These are phyloP conservation scores for Rauvolfia tetraphylla DNA, from an alignment of 257 asterid genomes.

Conservation along the genomic window DNA sequence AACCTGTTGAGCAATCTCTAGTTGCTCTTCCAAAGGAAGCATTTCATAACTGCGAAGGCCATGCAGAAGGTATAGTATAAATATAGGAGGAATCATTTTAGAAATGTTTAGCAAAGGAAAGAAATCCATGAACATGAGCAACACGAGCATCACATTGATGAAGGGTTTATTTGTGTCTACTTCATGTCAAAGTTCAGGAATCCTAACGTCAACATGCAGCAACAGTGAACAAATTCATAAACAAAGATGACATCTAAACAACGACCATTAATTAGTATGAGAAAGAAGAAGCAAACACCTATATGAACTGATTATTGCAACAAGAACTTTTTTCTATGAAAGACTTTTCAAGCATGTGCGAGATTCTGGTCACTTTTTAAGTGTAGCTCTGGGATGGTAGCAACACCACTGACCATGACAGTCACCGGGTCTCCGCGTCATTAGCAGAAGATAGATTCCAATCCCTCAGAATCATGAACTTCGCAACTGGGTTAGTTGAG, in stretches of 20 bases:
- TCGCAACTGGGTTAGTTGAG: not conserved
- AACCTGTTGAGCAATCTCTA: slow-evolving; percentile 76
- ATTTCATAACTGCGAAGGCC: slow-evolving; percentile 68
- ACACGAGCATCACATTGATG: not conserved
- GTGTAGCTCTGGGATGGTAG: not conserved
- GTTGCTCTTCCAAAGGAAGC: slow-evolving; percentile 80
- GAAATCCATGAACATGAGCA: not conserved
- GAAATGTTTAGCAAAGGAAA: not conserved
- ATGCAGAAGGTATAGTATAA: not conserved
- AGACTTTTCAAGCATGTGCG: too few relatives aligned
- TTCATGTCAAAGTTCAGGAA: too few relatives aligned
- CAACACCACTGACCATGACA: too few relatives aligned
- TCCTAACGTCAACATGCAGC: not conserved
- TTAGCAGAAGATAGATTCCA: too few relatives aligned
- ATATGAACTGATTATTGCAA: not conserved
- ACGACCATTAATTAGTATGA: not conserved
- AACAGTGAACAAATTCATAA: not conserved
- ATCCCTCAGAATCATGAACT: too few relatives aligned
- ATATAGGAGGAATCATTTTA: not conserved
- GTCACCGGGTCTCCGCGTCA: too few relatives aligned
- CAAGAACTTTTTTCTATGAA: too few relatives aligned
- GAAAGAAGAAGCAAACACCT: not conserved
- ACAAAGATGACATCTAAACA: not conserved
- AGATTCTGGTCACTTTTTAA: not conserved
- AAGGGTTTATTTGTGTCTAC: not conserved